These are phyloP conservation scores for Hansenula lynferdii DNA, from an alignment of 1,139 yeast genomes.

Conservation along the genomic window DNA sequence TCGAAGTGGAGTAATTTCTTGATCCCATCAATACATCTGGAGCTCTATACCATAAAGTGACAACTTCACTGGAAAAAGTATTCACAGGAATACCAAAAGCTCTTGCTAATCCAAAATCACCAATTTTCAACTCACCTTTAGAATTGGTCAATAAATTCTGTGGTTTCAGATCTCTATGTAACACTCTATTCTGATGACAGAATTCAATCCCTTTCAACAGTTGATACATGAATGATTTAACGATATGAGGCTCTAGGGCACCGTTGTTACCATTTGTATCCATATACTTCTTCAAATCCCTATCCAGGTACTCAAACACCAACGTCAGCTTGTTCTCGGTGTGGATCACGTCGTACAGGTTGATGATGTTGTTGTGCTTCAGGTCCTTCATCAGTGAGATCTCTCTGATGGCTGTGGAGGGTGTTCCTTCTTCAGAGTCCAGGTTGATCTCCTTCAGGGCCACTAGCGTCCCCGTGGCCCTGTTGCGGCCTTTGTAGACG, in stretches of 20 bases:
- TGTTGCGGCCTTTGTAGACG: slow-evolving; percentile 91
- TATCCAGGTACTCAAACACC: slow-evolving; percentile 92
- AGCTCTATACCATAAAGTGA: slow-evolving; percentile 97
- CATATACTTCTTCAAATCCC: slow-evolving; percentile 92
- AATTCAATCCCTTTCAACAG: slow-evolving; percentile 84
- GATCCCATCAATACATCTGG: slow-evolving; percentile 97
- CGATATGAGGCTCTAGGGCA: slow-evolving; percentile 72
- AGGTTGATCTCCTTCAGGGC: slow-evolving; percentile 92
- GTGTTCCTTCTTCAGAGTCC: slow-evolving; percentile 97
- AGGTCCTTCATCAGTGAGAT: slow-evolving; percentile 95
- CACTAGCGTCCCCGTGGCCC: slow-evolving; percentile 87
- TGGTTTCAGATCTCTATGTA: slow-evolving; percentile 94
- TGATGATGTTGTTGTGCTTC: slow-evolving; percentile 90
- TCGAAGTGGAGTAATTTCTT: slow-evolving; percentile 90
- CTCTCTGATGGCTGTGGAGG: slow-evolving; percentile 96
- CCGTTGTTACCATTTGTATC: slow-evolving; percentile 79
- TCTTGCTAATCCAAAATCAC: slow-evolving; percentile 97
- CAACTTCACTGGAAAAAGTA: slow-evolving; percentile 96
- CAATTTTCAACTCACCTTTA: slow-evolving; percentile 88
- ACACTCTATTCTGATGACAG: slow-evolving; percentile 91
- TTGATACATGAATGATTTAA: slow-evolving; percentile 92
- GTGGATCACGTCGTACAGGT: slow-evolving; percentile 92
- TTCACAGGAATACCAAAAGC: slow-evolving; percentile 98
- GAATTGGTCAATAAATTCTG: slow-evolving; percentile 84
- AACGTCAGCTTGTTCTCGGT: slow-evolving; percentile 92